A percentile compares a stretch with the other conserved stretches of the same genome.
These are phyloP conservation scores for Babesia divergens DNA, from an alignment of 169 alveolate species.

Conservation along the genomic window DNA sequence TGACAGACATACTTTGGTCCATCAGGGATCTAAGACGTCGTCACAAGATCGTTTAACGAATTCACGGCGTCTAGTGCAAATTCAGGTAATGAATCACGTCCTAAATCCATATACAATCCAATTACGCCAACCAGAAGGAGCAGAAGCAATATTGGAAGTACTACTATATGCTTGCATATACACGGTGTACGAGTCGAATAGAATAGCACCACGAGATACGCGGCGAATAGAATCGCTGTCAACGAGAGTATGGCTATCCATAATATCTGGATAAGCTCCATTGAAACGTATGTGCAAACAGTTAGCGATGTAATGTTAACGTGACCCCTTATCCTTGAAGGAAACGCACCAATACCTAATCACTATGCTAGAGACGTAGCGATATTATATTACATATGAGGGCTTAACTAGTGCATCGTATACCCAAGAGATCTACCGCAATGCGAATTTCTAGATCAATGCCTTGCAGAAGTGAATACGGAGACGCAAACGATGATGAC, in stretches of 20 bases:
- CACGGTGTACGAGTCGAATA: not conserved
- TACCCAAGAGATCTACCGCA: too few relatives aligned
- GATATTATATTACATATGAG: too few relatives aligned
- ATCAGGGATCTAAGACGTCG: too few relatives aligned
- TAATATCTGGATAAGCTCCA: not conserved
- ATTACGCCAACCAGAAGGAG: slow-evolving; percentile 5
- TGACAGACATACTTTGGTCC: too few relatives aligned
- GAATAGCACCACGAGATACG: not conserved
- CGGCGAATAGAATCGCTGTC: not conserved
- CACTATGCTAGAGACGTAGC: too few relatives aligned
- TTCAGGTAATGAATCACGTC: not conserved
- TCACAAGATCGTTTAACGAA: not conserved
- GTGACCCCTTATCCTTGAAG: not conserved
- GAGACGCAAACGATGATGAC: too few relatives aligned
- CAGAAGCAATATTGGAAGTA: not conserved
- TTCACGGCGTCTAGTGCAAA: not conserved
- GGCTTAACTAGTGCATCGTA: too few relatives aligned
- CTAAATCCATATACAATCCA: not conserved
- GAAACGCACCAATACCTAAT: too few relatives aligned
- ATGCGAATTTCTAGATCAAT: too few relatives aligned
- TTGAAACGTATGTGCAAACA: not conserved
- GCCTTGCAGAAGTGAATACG: too few relatives aligned
- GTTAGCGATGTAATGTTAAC: not conserved
- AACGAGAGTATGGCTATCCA: not conserved
- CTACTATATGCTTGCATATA: slow-evolving; percentile 7